These are phyloP conservation scores for Wolfiporia cocos DNA, from an alignment of 1,284 basidiomycete genomes.

Conservation along the genomic window DNA sequence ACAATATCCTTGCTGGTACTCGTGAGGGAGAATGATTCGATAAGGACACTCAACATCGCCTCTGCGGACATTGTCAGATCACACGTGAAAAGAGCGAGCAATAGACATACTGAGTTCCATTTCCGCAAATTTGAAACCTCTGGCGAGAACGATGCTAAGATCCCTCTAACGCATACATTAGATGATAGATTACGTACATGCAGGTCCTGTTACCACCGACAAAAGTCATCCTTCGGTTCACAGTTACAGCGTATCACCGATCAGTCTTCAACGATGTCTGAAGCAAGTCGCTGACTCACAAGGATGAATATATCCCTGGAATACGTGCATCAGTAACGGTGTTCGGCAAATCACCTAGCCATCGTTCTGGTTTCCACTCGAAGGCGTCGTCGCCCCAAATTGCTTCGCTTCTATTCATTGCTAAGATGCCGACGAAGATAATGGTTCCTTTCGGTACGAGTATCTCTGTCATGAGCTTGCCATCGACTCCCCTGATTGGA, in stretches of 20 bases:
- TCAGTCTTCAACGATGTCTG: not conserved
- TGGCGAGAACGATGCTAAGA: not conserved
- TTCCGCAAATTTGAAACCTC: not conserved
- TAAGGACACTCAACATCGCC: not conserved
- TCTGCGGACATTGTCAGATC: not conserved
- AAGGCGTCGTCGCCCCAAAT: slow-evolving; percentile 52
- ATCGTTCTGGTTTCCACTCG: slow-evolving; percentile 38
- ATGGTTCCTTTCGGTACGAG: slow-evolving; percentile 39
- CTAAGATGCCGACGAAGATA: slow-evolving; percentile 39
- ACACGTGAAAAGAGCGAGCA: not conserved
- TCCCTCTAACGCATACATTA: not conserved
- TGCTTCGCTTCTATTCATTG: slow-evolving; percentile 36
- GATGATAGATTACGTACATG: not conserved
- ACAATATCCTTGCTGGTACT: slow-evolving; percentile 14
- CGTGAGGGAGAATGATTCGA: slow-evolving; percentile 8
- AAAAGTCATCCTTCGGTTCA: not conserved
- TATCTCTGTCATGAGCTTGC: slow-evolving; percentile 31
- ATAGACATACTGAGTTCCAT: not conserved
- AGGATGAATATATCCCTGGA: slow-evolving; percentile 21
- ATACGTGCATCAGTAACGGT: slow-evolving; percentile 13
- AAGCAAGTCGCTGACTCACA: slow-evolving; percentile 13
- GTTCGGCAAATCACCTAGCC: slow-evolving; percentile 18
- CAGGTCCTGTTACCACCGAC: not conserved
- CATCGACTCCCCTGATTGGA: slow-evolving; percentile 19
- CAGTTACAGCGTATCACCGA: not conserved